These are phyloP conservation scores for Singerocomus inundabilis DNA, from an alignment of 1,284 basidiomycete species.

Conservation along the genomic window DNA sequence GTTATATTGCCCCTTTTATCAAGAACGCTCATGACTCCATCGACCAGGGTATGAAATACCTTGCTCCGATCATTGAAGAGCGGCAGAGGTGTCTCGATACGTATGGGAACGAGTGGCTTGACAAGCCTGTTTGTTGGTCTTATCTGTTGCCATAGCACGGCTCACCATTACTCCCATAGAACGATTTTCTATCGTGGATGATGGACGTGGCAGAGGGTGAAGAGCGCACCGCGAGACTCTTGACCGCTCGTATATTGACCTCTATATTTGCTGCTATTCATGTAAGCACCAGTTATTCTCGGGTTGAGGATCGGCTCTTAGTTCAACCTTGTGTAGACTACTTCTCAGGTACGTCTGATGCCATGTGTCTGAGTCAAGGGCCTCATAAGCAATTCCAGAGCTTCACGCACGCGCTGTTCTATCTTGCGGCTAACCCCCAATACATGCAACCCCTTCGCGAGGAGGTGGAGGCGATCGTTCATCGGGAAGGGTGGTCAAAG, in stretches of 20 bases:
- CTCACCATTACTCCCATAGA: slow-evolving; percentile 22
- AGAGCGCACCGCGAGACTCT: slow-evolving; percentile 27
- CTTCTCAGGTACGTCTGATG: slow-evolving; percentile 12
- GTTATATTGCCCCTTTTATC: slow-evolving; percentile 13
- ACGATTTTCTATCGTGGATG: slow-evolving; percentile 45
- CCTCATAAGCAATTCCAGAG: slow-evolving; percentile 11
- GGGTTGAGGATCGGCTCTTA: background rate
- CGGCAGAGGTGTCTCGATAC: slow-evolving; percentile 32
- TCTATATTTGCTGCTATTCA: slow-evolving; percentile 43
- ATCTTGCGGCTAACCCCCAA: slow-evolving; percentile 39
- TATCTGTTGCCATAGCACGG: background rate
- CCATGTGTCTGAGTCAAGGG: background rate
- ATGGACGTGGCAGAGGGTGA: slow-evolving; percentile 39
- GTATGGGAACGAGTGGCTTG: slow-evolving; percentile 36
- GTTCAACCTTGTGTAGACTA: slow-evolving; percentile 7
- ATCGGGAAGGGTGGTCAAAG: slow-evolving; percentile 46
- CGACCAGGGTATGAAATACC: slow-evolving; percentile 21
- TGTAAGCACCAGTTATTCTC: slow-evolving; percentile 3
- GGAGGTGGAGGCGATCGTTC: slow-evolving; percentile 40
- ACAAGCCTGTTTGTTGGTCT: slow-evolving; percentile 36
- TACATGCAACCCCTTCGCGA: slow-evolving; percentile 41
- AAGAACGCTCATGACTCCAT: slow-evolving; percentile 18
- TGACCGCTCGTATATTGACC: slow-evolving; percentile 35
- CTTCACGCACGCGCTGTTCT: slow-evolving; percentile 38
- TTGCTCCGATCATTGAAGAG: slow-evolving; percentile 40